Evolutionary conservation across 306 rosid species (phyloP).

Genomic region (Quercus engelmannii): DNA sequence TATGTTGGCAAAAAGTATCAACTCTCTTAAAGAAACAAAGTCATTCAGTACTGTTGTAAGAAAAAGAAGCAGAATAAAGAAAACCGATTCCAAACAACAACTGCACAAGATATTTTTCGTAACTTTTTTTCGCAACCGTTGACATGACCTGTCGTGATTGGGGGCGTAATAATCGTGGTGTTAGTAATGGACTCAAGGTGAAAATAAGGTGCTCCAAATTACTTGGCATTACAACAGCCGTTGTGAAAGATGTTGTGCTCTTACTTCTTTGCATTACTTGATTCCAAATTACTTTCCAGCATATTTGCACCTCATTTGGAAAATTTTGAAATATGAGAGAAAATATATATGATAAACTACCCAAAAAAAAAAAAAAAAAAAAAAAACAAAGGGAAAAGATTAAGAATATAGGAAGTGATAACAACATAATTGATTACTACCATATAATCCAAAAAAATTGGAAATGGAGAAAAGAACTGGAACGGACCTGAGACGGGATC

Average conservation of each 20-base stretch:
- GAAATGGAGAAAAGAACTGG: background rate
- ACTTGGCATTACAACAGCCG: too few relatives aligned
- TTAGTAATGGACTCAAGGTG: too few relatives aligned
- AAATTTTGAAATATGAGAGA: background rate
- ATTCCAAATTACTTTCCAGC: background rate
- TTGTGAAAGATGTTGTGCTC: too few relatives aligned
- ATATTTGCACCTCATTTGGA: background rate
- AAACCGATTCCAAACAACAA: background rate
- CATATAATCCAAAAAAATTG: background rate
- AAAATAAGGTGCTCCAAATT: too few relatives aligned
- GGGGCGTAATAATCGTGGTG: too few relatives aligned
- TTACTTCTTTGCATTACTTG: too few relatives aligned
- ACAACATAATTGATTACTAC: background rate
- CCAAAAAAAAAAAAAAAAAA: background rate
- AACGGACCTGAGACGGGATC: conserved; percentile 85
- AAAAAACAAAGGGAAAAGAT: background rate
- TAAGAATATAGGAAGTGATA: background rate
- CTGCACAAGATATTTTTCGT: too few relatives aligned
- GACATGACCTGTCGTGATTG: too few relatives aligned
- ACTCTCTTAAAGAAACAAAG: background rate
- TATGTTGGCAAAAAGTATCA: background rate
- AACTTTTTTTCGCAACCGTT: too few relatives aligned
- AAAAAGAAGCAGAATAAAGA: background rate
- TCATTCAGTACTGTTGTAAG: background rate
- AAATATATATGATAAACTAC: conserved; percentile 2